These are phyloP conservation scores for Miamiensis avidus DNA, from an alignment of 169 alveolate genomes.

Conservation along the genomic window DNA sequence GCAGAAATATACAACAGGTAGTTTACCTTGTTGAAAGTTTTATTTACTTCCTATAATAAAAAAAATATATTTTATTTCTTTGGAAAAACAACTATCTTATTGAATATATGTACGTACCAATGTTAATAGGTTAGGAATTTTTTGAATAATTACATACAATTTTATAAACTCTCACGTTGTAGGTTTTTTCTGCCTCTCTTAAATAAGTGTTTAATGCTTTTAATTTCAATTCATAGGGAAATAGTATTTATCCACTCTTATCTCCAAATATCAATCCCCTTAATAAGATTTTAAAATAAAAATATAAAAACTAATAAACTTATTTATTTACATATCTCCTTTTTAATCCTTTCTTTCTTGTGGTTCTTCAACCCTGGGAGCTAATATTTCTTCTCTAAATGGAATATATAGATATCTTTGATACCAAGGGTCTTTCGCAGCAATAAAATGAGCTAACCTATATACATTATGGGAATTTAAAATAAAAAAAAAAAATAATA, in stretches of 20 bases:
- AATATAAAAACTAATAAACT: neutral
- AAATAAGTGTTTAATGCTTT: constrained; percentile 34
- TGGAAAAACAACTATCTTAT: too few species aligned
- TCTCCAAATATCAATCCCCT: neutral
- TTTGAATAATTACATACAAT: neutral
- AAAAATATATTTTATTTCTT: too few species aligned
- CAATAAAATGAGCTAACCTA: constrained; percentile 35
- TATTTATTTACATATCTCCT: neutral
- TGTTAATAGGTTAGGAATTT: neutral
- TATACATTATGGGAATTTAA: neutral
- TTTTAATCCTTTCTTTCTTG: constrained; percentile 25
- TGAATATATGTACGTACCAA: neutral
- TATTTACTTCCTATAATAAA: neutral
- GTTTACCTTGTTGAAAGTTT: neutral
- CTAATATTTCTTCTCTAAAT: constrained; percentile 35
- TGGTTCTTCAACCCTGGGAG: constrained; percentile 34
- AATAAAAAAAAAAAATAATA: too few species aligned
- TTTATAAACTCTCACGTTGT: constrained; percentile 40
- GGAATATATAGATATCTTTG: constrained; percentile 43
- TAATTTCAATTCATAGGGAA: constrained; percentile 32
- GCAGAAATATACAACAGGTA: constrained; percentile 11
- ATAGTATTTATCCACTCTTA: neutral
- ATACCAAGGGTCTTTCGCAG: constrained; percentile 47
- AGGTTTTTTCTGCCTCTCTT: constrained; percentile 46
- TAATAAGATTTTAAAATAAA: too few species aligned